Base-by-base conservation (phyloP, 768 basidiomycete genomes). In the Russula sp. region DNA sequence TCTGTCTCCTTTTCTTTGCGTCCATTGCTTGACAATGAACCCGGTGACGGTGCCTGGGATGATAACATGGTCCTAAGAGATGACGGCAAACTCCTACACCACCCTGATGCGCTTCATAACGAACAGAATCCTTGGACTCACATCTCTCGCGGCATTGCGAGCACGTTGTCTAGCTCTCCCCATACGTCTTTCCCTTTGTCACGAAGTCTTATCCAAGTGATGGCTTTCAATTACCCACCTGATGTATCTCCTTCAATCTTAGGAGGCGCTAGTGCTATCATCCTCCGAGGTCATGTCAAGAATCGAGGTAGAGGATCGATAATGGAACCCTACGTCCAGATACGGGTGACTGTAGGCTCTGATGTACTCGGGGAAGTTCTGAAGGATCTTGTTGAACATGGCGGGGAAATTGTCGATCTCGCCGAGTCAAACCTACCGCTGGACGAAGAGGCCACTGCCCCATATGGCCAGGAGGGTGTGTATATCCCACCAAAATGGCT, bases 331-430 rank as follows among this genome's bases (percentile, higher is more conserved):
- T 93, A 83, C 65, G 79, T 90, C 29, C 74, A 75, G 35, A 75
- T 92, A 65, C 90, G 85, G 66, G 78, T 90, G 49, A 81, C 81
- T 16, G 83, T 90, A 7, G 76, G 77, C 29, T 86, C 87, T 65
- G 82, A 85, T 61, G 78, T 77, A 60, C 75, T 93, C 3, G 90
- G 92, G 25, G 88, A 84, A 67, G 83, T 89, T 22, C 82, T 92
- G 49, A 90, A 86, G 68, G 92, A 94, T 67, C 74, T 94, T n/a
- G 88, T 87, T 10, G 90, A 93, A 70, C 81, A 86, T 62, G 83
- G 84, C 2, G 90, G 88, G n/a, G 89, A 92, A 69, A 76, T 94
- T 11, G 72, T 84, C 25, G 87, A 90, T 66, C 79, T 93, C 22
- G 80, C 77, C 7, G 71, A 70, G 20, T 78, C 76, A 6, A 75